phyloP scores from a whole-genome alignment of 2,329 filamentous ascomycete genomes.

The Huntiella omanensis region DNA sequence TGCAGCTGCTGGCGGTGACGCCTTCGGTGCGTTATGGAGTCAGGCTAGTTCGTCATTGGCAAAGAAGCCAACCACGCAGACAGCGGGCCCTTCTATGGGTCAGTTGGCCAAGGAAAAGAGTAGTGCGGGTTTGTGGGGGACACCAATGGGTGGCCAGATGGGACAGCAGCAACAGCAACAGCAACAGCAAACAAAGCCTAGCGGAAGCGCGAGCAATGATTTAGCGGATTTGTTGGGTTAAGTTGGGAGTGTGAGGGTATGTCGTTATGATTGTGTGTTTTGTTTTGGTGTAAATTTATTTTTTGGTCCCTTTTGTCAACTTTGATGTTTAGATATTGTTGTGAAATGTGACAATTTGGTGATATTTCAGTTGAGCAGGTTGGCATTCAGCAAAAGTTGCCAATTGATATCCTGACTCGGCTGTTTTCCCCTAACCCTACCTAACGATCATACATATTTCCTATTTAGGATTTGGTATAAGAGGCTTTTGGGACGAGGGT shows the following conservation, averaged over 20 bases:
- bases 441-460: no score
- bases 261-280: no score
- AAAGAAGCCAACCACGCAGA: constrained; percentile 43
- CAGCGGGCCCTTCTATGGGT: constrained; percentile 63
- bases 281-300: no score
- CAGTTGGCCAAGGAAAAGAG: constrained; percentile 98
- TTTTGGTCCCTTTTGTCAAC: no score
- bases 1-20: constrained; percentile 51
- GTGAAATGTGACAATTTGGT: no score
- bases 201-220: constrained; percentile 17
- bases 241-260: constrained; percentile 8
- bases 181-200: constrained; percentile 14
- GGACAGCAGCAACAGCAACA: background rate
- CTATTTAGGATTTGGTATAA: no score
- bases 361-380: no score
- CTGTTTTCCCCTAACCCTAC: no score
- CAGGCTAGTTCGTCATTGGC: constrained; percentile 56
- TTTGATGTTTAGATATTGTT: no score
- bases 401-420: no score
- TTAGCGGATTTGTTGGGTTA: constrained; percentile 32
- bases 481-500: no score
- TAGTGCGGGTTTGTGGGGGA: constrained; percentile 82
- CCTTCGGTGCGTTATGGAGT: constrained; percentile 76
- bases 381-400: no score
- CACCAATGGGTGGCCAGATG: constrained; percentile 17